Conservation (phyloP, 192 early-diverging fungal genomes). For the Entomortierella parvispora region DNA sequence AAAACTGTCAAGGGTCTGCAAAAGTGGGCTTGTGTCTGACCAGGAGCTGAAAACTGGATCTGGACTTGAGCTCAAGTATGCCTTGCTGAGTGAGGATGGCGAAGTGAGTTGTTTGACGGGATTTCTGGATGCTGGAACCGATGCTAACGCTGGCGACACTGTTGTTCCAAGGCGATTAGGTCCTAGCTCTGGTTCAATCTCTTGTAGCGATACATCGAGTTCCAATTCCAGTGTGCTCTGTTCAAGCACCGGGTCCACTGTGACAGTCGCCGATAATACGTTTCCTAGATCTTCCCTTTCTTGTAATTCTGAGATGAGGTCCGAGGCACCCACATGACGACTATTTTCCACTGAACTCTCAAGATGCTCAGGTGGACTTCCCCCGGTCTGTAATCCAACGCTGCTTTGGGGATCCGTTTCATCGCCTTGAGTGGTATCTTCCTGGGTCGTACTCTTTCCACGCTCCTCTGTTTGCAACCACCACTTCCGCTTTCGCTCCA, state of each 20-base stretch:
- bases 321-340: not conserved
- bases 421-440: not conserved
- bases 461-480: conserved; percentile 5
- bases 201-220: not conserved
- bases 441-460: conserved; percentile 7
- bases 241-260: no score
- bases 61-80: conserved; percentile 24
- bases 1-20: not conserved
- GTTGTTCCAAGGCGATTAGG: not conserved
- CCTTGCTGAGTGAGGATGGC: not conserved
- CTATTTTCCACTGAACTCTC: not conserved
- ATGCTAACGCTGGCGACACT: not conserved
- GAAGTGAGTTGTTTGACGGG: not conserved
- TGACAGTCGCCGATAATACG: no score
- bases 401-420: not conserved
- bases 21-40: not conserved
- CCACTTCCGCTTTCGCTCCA: conserved; percentile 37
- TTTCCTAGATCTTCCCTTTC: not conserved
- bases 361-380: not conserved
- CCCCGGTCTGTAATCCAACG: not conserved
- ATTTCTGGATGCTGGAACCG: not conserved
- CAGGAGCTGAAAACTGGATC: conserved; percentile 8
- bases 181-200: not conserved
- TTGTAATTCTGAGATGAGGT: not conserved
- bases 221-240: conserved; percentile 13